phyloP scores from a whole-genome alignment of 495 filamentous ascomycete genomes.

The Neurospora intermedia region DNA sequence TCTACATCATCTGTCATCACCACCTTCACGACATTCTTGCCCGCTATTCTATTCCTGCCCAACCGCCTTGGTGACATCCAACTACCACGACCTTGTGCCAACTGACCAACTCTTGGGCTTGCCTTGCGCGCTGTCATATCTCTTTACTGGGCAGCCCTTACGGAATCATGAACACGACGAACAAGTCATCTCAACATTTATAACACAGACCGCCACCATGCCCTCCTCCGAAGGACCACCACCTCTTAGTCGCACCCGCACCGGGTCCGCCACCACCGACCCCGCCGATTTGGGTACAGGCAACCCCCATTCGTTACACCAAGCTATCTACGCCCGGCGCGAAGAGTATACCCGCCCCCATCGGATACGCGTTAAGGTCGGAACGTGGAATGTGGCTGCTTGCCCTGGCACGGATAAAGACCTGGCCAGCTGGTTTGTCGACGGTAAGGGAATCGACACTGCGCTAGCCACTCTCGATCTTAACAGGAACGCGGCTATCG shows the following conservation, averaged over 20 bases:
- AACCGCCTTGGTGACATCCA: neutral
- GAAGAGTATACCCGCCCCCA: constrained; percentile 64
- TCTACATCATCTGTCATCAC: neutral
- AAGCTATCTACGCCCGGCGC: constrained; percentile 55
- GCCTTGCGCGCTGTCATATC: neutral
- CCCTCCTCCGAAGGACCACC: constrained; percentile 16
- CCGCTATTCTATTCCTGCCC: neutral
- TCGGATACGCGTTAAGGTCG: constrained; percentile 71
- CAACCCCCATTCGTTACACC: constrained; percentile 35
- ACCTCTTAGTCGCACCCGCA: neutral
- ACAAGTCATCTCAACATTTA: neutral
- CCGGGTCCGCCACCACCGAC: constrained; percentile 22
- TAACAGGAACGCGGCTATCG: constrained; percentile 16
- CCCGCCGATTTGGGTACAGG: constrained; percentile 25
- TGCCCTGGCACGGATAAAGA: constrained; percentile 75
- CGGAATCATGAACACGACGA: neutral
- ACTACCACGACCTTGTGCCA: neutral
- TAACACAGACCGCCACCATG: constrained; percentile 10
- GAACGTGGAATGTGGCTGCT: constrained; percentile 90
- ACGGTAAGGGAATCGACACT: constrained; percentile 58
- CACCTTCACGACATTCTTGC: neutral
- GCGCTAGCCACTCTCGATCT: constrained; percentile 43
- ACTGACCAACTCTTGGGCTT: neutral
- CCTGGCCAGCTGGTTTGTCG: constrained; percentile 74
- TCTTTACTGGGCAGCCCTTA: neutral